A percentile compares a stretch with the other conserved stretches of the same genome.
These are phyloP conservation scores for Aspergillus sp. DNA, from an alignment of 2,329 filamentous ascomycete species.

Conservation along the genomic window DNA sequence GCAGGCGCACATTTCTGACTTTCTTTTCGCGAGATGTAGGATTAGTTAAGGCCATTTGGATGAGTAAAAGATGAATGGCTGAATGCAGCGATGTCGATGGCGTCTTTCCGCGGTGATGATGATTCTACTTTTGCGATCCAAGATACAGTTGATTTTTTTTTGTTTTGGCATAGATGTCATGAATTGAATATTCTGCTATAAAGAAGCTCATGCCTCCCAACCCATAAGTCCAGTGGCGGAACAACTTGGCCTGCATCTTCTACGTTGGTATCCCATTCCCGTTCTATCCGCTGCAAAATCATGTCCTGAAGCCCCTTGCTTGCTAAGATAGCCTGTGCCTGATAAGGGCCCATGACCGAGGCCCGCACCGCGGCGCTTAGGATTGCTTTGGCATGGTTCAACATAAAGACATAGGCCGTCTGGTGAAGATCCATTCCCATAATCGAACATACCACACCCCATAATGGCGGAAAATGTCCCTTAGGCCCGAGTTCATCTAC, in stretches of 20 bases:
- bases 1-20: constrained; percentile 9
- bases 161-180: constrained; percentile 23
- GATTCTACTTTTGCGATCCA: neutral
- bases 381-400: constrained; percentile 58
- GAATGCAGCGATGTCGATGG: constrained; percentile 18
- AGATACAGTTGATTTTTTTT: too few relatives aligned
- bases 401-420: constrained; percentile 55
- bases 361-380: constrained; percentile 57
- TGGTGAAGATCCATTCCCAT: constrained; percentile 48
- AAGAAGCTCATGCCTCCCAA: constrained; percentile 58
- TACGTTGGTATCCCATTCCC: constrained; percentile 42
- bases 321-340: constrained; percentile 55
- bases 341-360: constrained; percentile 60
- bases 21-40: constrained; percentile 22
- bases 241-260: constrained; percentile 55
- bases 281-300: constrained; percentile 44
- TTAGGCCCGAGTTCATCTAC: constrained; percentile 31
- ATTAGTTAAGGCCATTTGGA: constrained; percentile 21
- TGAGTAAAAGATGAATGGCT: constrained; percentile 13
- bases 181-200: constrained; percentile 65
- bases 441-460: constrained; percentile 50
- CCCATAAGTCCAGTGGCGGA: constrained; percentile 58
- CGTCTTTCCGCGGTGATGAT: constrained; percentile 1
- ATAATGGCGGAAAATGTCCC: constrained; percentile 56
- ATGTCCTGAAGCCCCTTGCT: constrained; percentile 46